Percentiles rank a stretch among this genome's conserved stretches.
These are phyloP conservation scores for Trametes versicolor DNA, from an alignment of 1,284 basidiomycete species.

Conservation along the genomic window DNA sequence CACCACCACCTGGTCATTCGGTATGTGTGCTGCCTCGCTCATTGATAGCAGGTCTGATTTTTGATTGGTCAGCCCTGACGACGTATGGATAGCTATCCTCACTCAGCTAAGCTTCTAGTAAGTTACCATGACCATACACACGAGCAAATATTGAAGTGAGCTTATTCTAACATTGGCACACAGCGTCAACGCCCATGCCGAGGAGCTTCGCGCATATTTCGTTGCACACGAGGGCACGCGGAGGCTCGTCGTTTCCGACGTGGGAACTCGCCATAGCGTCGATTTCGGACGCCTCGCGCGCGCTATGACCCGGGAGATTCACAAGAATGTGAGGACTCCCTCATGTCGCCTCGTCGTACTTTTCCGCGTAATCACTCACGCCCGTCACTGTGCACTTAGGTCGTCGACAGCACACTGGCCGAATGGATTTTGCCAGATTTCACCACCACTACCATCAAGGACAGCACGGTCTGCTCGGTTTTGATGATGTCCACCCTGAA, in stretches of 20 bases:
- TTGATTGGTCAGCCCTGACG: conserved; percentile 50
- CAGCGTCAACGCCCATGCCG: conserved; percentile 51
- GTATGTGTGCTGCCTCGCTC: conserved; percentile 1
- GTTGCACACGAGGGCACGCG: conserved; percentile 51
- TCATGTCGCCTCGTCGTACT: conserved; percentile 13
- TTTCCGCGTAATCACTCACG: too few species aligned
- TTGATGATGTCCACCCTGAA: conserved; percentile 57
- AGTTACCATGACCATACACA: background rate
- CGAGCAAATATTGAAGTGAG: background rate
- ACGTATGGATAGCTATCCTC: conserved; percentile 41
- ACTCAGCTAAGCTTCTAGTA: conserved; percentile 41
- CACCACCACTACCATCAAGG: conserved; percentile 55
- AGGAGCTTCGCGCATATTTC: conserved; percentile 51
- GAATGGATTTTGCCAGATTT: conserved; percentile 58
- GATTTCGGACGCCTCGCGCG: conserved; percentile 48
- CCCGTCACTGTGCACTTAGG: conserved; percentile 9
- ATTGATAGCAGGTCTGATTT: background rate
- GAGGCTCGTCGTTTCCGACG: conserved; percentile 42
- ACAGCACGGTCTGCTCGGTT: conserved; percentile 52
- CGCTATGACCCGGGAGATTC: conserved; percentile 45
- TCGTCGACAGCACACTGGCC: conserved; percentile 48
- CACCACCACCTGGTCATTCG: conserved; percentile 46
- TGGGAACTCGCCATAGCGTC: conserved; percentile 25
- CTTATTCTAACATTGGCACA: rapidly evolving
- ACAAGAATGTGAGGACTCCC: conserved; percentile 19